A percentile compares a stretch with the other conserved stretches of the same genome.
Conservation (phyloP, 176 grass and related monocot genomes). For the Echinochloa phyllopogon region DNA sequence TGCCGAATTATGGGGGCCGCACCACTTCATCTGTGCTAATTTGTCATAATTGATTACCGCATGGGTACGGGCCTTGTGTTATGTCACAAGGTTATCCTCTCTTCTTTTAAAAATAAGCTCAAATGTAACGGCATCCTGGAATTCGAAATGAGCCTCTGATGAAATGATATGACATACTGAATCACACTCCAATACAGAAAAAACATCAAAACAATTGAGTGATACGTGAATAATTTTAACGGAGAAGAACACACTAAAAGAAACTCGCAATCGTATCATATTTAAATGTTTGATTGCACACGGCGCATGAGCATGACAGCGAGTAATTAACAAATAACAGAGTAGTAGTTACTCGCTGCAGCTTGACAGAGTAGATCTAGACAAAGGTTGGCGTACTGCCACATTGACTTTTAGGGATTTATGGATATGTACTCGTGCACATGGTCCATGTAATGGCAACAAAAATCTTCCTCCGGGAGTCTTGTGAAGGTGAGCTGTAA, state of each 20-base stretch:
- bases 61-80: background rate
- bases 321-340: background rate
- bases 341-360: background rate
- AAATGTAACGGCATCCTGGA: background rate
- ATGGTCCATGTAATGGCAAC: background rate
- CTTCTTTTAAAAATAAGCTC: background rate
- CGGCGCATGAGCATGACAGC: no score
- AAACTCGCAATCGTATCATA: background rate
- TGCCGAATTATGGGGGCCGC: background rate
- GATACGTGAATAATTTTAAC: background rate
- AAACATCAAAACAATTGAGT: no score
- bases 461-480: background rate
- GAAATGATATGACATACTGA: background rate
- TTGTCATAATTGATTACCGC: background rate
- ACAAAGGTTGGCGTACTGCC: background rate
- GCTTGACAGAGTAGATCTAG: background rate
- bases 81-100: background rate
- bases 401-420: background rate
- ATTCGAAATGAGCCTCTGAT: background rate
- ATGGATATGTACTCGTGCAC: background rate
- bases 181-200: no score
- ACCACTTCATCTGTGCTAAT: background rate
- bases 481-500: constrained; percentile 1
- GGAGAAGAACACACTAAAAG: background rate
- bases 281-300: background rate